A percentile compares a stretch with the other conserved stretches of the same genome.
These are phyloP conservation scores for Trichosanthes truncata DNA, from an alignment of 306 rosid species.

Conservation along the genomic window DNA sequence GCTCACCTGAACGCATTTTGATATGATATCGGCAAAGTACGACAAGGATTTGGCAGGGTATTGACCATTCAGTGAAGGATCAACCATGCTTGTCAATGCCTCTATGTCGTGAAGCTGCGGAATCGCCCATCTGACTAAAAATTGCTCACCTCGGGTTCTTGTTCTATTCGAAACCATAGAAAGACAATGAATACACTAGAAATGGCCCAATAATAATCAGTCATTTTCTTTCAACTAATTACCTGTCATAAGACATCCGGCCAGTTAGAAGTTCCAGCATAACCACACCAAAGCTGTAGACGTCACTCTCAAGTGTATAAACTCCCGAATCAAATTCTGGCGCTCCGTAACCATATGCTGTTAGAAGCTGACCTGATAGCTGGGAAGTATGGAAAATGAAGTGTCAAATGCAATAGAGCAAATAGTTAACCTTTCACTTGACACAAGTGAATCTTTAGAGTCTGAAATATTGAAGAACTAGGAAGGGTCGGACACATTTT, in stretches of 20 bases:
- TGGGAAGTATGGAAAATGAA: slow-evolving; percentile 25
- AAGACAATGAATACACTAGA: not conserved
- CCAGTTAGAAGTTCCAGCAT: slow-evolving; percentile 94
- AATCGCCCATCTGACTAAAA: slow-evolving; percentile 84
- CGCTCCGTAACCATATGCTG: slow-evolving; percentile 88
- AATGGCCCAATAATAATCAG: not conserved
- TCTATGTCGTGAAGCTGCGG: slow-evolving; percentile 93
- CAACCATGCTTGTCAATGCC: slow-evolving; percentile 91
- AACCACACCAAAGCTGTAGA: slow-evolving; percentile 91
- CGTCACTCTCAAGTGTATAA: slow-evolving; percentile 74
- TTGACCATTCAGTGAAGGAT: slow-evolving; percentile 60
- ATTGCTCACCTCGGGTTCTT: slow-evolving; percentile 70
- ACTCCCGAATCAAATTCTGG: slow-evolving; percentile 92
- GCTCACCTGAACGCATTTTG: slow-evolving; percentile 82
- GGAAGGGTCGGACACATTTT: not conserved
- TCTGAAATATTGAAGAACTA: too few relatives aligned
- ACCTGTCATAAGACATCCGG: slow-evolving; percentile 85
- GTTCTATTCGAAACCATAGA: slow-evolving; percentile 28
- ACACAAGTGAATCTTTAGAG: too few relatives aligned
- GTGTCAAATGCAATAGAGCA: not conserved
- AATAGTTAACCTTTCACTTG: not conserved
- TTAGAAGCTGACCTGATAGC: slow-evolving; percentile 76
- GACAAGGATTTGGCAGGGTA: slow-evolving; percentile 87
- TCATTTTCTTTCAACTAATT: slow-evolving; percentile 10
- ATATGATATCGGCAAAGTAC: slow-evolving; percentile 79